Percentiles rank a stretch among this genome's conserved stretches.
These are phyloP conservation scores for Aspergillus aculeatinus DNA, from an alignment of 2,329 filamentous ascomycete genomes.

Conservation along the genomic window DNA sequence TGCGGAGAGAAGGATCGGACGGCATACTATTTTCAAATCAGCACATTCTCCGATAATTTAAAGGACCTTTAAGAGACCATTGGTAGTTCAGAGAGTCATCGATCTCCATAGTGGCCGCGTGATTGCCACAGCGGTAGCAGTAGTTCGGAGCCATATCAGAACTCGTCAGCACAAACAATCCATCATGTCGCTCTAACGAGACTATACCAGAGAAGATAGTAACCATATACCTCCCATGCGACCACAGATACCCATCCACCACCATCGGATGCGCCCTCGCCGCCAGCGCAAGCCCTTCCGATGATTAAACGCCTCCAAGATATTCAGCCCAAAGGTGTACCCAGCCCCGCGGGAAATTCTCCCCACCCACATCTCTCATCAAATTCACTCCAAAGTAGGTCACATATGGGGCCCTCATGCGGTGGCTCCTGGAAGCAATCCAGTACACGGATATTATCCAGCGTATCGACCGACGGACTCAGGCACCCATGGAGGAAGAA, in stretches of 20 bases:
- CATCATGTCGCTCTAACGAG: neutral
- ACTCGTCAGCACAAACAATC: conserved; percentile 24
- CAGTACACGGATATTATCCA: conserved; percentile 91
- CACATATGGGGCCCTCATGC: conserved; percentile 97
- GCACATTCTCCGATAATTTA: no score
- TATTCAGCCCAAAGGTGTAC: conserved; percentile 95
- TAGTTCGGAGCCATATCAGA: conserved; percentile 70
- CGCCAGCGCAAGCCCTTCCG: conserved; percentile 94
- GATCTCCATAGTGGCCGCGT: conserved; percentile 99
- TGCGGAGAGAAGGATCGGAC: no score
- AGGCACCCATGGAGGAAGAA: conserved; percentile 97
- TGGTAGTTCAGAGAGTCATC: conserved; percentile 58
- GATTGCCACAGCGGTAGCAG: conserved; percentile 98
- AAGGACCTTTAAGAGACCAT: no score
- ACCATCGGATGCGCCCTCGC: conserved; percentile 96
- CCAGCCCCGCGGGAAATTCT: conserved; percentile 89
- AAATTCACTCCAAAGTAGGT: conserved; percentile 95
- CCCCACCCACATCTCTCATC: conserved; percentile 97
- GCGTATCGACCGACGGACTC: conserved; percentile 91
- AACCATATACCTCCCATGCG: conserved; percentile 94
- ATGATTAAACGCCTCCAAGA: conserved; percentile 98
- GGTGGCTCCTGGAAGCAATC: conserved; percentile 98
- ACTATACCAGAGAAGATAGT: conserved; percentile 92
- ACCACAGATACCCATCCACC: conserved; percentile 99
- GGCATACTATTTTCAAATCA: no score